phyloP scores from a whole-genome alignment of 1,284 basidiomycete genomes.

The Puccinia horiana region DNA sequence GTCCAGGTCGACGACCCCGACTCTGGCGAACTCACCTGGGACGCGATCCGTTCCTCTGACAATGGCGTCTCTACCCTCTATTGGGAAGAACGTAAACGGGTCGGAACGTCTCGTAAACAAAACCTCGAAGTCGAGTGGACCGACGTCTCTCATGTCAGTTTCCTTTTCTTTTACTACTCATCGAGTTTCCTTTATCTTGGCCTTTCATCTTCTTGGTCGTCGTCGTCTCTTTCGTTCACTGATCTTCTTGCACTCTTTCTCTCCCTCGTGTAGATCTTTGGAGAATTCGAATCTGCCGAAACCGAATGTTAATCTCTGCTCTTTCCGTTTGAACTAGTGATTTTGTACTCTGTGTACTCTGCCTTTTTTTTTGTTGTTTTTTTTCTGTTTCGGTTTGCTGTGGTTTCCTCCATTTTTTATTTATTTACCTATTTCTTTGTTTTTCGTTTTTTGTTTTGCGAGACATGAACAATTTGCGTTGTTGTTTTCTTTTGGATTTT shows the following conservation, averaged over 20 bases:
- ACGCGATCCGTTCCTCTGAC: slow-evolving; percentile 63
- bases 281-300: slow-evolving; percentile 35
- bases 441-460: too few relatives aligned
- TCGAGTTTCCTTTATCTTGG: neutral
- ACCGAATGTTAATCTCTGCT: neutral
- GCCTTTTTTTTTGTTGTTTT: too few relatives aligned
- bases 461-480: too few relatives aligned
- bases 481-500: too few relatives aligned
- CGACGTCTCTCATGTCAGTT: slow-evolving; percentile 65
- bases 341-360: too few relatives aligned
- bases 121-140: slow-evolving; percentile 64
- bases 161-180: neutral
- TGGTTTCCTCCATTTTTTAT: too few relatives aligned
- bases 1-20: slow-evolving; percentile 67
- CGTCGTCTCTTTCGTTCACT: neutral
- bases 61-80: slow-evolving; percentile 69
- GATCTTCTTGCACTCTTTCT: neutral
- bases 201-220: neutral
- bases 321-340: neutral
- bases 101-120: slow-evolving; percentile 62
- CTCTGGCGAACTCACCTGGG: slow-evolving; percentile 82
- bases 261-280: slow-evolving; percentile 27
- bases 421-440: too few relatives aligned
- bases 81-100: slow-evolving; percentile 75
- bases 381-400: too few relatives aligned